These are phyloP conservation scores for Cryphonectria carpinicola DNA, from an alignment of 2,329 filamentous ascomycete genomes.

Conservation along the genomic window DNA sequence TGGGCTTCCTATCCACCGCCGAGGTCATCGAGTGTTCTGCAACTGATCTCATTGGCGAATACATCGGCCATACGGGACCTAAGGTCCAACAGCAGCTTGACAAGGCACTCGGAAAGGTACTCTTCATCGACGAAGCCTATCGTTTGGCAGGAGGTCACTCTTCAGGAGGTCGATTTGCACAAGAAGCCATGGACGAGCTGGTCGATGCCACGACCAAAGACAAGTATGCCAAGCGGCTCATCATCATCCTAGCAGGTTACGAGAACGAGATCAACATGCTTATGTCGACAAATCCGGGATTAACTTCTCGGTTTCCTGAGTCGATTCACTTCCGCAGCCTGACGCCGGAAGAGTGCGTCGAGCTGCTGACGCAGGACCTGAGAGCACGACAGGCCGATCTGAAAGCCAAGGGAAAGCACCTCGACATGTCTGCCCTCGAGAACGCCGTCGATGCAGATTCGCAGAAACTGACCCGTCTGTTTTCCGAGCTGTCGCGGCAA, in stretches of 20 bases:
- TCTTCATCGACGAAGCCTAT: constrained; percentile 77
- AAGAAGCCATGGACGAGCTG: constrained; percentile 58
- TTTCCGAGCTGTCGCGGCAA: constrained; percentile 46
- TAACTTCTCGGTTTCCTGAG: constrained; percentile 69
- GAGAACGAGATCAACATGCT: constrained; percentile 67
- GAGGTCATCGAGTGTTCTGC: constrained; percentile 70
- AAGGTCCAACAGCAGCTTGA: constrained; percentile 66
- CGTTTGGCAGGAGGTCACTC: constrained; percentile 60
- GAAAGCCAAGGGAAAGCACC: not conserved
- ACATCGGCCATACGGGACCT: constrained; percentile 70
- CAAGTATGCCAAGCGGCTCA: constrained; percentile 60
- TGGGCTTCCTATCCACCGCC: constrained; percentile 65
- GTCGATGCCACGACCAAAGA: constrained; percentile 58
- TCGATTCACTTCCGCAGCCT: constrained; percentile 59
- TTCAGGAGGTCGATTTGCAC: constrained; percentile 57
- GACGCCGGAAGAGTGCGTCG: constrained; percentile 46
- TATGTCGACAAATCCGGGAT: constrained; percentile 62
- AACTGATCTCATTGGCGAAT: constrained; percentile 70
- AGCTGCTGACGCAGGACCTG: constrained; percentile 44
- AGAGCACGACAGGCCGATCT: constrained; percentile 34
- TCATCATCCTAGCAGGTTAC: constrained; percentile 73
- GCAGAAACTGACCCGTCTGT: constrained; percentile 37
- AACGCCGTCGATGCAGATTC: constrained; percentile 34
- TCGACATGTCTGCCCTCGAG: constrained; percentile 37
- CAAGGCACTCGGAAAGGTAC: constrained; percentile 64